Conservation (phyloP, 1,284 basidiomycete genomes). For the Apiotrichum brassicae region DNA sequence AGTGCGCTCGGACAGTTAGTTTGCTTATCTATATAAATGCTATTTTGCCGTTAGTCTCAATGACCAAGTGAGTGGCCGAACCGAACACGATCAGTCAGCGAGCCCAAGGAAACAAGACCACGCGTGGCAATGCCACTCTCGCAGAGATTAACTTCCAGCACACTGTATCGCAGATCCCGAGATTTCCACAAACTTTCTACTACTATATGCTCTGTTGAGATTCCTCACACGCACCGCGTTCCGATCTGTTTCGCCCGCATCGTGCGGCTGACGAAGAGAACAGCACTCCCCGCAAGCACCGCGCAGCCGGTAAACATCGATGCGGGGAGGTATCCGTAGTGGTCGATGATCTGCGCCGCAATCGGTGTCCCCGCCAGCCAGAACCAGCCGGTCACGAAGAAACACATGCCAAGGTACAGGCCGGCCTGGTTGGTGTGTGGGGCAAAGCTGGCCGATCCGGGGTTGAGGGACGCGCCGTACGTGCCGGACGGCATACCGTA, state of each 20-base stretch:
- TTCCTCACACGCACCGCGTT: constrained; percentile 11
- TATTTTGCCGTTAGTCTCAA: too few relatives aligned
- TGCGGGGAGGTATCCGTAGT: constrained; percentile 24
- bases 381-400: constrained; percentile 27
- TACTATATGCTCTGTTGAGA: too few relatives aligned
- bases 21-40: too few relatives aligned
- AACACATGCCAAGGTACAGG: constrained; percentile 35
- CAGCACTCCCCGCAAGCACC: constrained; percentile 7
- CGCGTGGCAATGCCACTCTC: too few relatives aligned
- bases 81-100: too few relatives aligned
- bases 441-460: constrained; percentile 28
- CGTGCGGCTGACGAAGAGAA: background rate
- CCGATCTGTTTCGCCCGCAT: constrained; percentile 11
- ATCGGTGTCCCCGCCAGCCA: constrained; percentile 32
- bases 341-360: constrained; percentile 26
- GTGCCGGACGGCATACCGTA: constrained; percentile 31
- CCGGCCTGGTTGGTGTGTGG: constrained; percentile 29
- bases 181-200: too few relatives aligned
- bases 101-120: too few relatives aligned
- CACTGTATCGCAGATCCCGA: too few relatives aligned
- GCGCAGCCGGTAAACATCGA: constrained; percentile 29
- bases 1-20: too few relatives aligned
- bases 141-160: too few relatives aligned
- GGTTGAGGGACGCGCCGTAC: constrained; percentile 29
- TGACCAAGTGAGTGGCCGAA: too few relatives aligned